Evolutionary conservation across 345 rosid species (phyloP).

Genomic region (Arabidopsis thaliana): TAIR10.1 NC_003076.8:2950001-2950500

Average conservation of each 20-base stretch:
- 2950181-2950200: constrained; percentile 76
- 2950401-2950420: constrained; percentile 70
- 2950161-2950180: constrained; percentile 90
- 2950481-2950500: constrained; percentile 82
- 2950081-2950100: constrained; percentile 51
- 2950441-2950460: constrained; percentile 85
- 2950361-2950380: constrained; percentile 28
- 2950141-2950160: constrained; percentile 88
- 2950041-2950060: neutral
- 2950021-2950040: neutral
- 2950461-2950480: constrained; percentile 85
- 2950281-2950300: constrained; percentile 49
- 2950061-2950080: neutral
- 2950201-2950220: constrained; percentile 72
- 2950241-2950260: constrained; percentile 58
- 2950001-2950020: neutral
- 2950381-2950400: constrained; percentile 30
- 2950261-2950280: constrained; percentile 51
- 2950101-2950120: constrained; percentile 80
- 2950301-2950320: constrained; percentile 52
- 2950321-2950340: constrained; percentile 59
- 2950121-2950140: constrained; percentile 92
- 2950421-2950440: constrained; percentile 91
- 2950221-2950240: constrained; percentile 66
- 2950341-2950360: constrained; percentile 43